A percentile compares a stretch with the other conserved stretches of the same genome.
Conservation (phyloP, 1,139 yeast species). For the Saccharomycopsis hybrid region DNA sequence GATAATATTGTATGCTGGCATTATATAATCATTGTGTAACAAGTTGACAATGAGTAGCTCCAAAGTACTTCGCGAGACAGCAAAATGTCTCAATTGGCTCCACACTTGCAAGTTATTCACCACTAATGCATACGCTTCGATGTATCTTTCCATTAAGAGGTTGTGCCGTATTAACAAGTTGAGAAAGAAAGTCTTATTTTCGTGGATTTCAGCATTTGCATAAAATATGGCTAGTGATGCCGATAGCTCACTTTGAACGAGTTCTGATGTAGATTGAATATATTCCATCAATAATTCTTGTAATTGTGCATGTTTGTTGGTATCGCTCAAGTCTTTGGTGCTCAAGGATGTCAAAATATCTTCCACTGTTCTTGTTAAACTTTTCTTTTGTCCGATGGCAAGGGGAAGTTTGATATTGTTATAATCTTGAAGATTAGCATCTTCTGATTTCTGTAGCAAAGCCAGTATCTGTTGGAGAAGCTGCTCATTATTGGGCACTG, state of each 20-base stretch:
- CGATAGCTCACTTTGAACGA: background rate
- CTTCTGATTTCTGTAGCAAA: too few species aligned
- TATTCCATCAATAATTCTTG: too few species aligned
- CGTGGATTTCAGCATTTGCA: background rate
- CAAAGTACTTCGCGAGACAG: slow-evolving; percentile 4
- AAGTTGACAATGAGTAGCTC: slow-evolving; percentile 13
- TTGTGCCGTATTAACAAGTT: slow-evolving; percentile 13
- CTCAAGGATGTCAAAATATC: too few species aligned
- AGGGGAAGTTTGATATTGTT: too few species aligned
- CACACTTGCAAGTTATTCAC: slow-evolving; percentile 1
- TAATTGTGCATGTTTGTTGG: too few species aligned
- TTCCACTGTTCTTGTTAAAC: too few species aligned
- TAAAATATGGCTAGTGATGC: background rate
- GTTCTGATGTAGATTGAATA: too few species aligned
- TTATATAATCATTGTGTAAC: slow-evolving; percentile 6
- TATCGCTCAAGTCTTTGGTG: too few species aligned
- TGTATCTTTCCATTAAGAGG: slow-evolving; percentile 1
- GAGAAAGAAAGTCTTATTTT: slow-evolving; percentile 2
- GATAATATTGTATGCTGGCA: slow-evolving; percentile 4
- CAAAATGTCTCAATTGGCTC: background rate
- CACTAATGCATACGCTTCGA: slow-evolving; percentile 3
- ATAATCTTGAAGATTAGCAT: too few species aligned
- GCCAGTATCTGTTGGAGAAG: too few species aligned
- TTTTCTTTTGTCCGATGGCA: too few species aligned
- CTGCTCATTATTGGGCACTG: too few species aligned